Conservation (phyloP, 305 asterid species). For the Rubia peregrina region DNA sequence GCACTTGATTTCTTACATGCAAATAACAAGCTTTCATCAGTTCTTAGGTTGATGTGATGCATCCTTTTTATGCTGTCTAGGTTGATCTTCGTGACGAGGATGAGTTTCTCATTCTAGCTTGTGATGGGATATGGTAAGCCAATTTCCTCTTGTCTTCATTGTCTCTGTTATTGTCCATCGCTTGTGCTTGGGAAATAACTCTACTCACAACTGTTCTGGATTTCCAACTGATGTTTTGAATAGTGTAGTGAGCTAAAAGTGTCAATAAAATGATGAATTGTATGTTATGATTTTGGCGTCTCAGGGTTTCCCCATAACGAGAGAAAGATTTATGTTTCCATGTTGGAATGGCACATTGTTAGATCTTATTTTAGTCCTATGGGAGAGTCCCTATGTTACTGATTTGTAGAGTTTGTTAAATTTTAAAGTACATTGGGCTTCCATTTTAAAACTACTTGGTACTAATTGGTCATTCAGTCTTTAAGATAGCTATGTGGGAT, state of each 20-base stretch:
- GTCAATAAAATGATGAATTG: background rate
- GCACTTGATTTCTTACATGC: background rate
- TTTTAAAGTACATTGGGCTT: too few species aligned
- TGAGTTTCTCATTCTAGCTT: constrained; percentile 85
- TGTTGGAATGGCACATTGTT: background rate
- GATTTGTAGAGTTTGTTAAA: background rate
- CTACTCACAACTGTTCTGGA: background rate
- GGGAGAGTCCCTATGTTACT: background rate
- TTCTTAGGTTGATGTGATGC: constrained; percentile 19
- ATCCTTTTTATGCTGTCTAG: constrained; percentile 30
- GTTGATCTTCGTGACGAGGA: constrained; percentile 72
- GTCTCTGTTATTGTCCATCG: constrained; percentile 1
- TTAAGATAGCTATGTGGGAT: too few species aligned
- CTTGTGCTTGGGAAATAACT: background rate
- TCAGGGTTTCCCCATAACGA: background rate
- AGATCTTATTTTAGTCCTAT: background rate
- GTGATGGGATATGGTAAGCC: constrained; percentile 97
- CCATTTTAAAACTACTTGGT: too few species aligned
- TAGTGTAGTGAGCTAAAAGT: background rate
- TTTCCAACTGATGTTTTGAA: constrained; percentile 1
- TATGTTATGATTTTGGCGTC: background rate
- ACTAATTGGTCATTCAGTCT: too few species aligned
- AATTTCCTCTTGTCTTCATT: constrained; percentile 12
- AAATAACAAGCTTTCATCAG: constrained; percentile 5
- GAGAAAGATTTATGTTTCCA: background rate